Evolutionary conservation across 2,329 filamentous ascomycete species (phyloP), one percentile per base, ranked within the genome.

Genomic region (Pseudogymnoascus sp.): DNA sequence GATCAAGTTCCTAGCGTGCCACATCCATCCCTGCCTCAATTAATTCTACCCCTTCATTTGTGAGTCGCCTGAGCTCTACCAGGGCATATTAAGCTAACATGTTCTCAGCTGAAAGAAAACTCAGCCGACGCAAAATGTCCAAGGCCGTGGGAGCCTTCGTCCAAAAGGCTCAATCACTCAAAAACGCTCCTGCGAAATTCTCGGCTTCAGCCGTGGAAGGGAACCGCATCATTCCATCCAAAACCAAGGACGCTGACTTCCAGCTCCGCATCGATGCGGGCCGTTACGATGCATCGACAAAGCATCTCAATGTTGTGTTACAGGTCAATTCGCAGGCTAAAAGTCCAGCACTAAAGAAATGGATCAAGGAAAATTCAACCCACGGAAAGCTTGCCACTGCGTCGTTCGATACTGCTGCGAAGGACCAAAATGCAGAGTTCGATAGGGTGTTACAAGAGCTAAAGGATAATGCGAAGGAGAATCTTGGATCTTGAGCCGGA

Each of bases 41-140:
- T 36, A n/a, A n/a, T 36, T 36, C 10, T 36, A 36, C 13, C 10
- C 35, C 35, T 36, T 36, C 35, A 63, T 65, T 15, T 65, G 64
- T 63, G 64, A 63, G 64, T 64, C 60, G 10, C n/a, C 55, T 36
- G 55, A 42, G 45, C 18, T 29, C 27, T 21, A 31, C 42, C 58
- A 10, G 55, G 2, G 18, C n/a, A 7, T 58, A 42, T n/a, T 63
- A n/a, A 36, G 31, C 36, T 62, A 36, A 61, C 6, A 52, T 29
- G 25, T 39, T 13, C 6, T 33, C 74, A 72, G 74, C 80, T 55
- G 72, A 79, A 8, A 5, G 35, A 36, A 36, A 35, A 36, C 12
- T 36, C 35, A 36, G 35, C 35, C 35, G 35, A 36, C 35, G 35
- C 40, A 81, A 33, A 31, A 58, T 58, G 52, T 58, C 52, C 52